phyloP scores from a whole-genome alignment of 1,139 yeast genomes.

The Arxiozyma heterogenica region DNA sequence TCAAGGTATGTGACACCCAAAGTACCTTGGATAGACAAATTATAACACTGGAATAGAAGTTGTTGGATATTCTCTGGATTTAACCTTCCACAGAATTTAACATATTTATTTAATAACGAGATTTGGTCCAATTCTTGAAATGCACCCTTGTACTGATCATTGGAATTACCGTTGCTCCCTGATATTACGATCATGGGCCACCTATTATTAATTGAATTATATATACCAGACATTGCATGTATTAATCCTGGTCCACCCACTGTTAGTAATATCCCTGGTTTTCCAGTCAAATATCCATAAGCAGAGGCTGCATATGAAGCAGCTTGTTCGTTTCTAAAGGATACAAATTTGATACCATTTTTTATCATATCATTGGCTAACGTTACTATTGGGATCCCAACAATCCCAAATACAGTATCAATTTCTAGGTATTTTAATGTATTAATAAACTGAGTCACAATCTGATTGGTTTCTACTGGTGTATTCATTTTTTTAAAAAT shows the following conservation, averaged over 20 bases:
- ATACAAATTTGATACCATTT: conserved; percentile 43
- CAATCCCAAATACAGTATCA: conserved; percentile 51
- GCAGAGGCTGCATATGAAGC: conserved; percentile 65
- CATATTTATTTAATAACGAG: conserved; percentile 36
- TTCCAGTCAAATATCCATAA: conserved; percentile 52
- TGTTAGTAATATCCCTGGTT: conserved; percentile 54
- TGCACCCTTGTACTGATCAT: conserved; percentile 45
- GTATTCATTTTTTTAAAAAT: not conserved
- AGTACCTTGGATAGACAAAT: conserved; percentile 39
- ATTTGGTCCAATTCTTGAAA: conserved; percentile 62
- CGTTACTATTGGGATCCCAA: conserved; percentile 63
- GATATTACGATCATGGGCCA: conserved; percentile 57
- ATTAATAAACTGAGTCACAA: not conserved
- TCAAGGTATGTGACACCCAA: conserved; percentile 56
- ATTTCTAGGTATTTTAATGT: conserved; percentile 40
- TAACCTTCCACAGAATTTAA: conserved; percentile 45
- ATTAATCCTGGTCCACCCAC: conserved; percentile 67
- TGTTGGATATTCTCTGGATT: conserved; percentile 33
- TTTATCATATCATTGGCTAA: conserved; percentile 47
- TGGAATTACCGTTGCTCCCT: conserved; percentile 37
- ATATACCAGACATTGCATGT: conserved; percentile 55
- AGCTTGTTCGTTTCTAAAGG: conserved; percentile 58
- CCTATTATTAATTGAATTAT: conserved; percentile 47
- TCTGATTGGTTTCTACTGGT: not conserved
- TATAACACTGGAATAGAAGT: conserved; percentile 42